Conservation (phyloP, 768 basidiomycete genomes). For the Amanita thiersii region DNA sequence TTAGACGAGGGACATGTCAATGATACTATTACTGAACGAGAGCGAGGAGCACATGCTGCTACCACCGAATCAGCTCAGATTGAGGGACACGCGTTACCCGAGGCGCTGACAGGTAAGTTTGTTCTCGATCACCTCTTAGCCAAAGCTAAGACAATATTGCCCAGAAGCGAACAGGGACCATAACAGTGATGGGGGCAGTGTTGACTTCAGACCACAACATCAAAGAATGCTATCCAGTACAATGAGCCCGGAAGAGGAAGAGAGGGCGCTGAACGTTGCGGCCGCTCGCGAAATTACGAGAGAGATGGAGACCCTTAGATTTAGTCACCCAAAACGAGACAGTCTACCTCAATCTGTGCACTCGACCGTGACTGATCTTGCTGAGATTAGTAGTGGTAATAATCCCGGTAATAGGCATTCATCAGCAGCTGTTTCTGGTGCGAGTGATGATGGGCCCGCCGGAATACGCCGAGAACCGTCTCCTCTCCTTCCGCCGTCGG, state of each 20-base stretch:
- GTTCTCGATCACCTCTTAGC: no score
- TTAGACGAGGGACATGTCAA: background rate
- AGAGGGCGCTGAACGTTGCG: conserved; percentile 51
- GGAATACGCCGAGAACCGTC: conserved; percentile 6
- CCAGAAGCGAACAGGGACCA: conserved; percentile 3
- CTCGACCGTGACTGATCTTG: conserved; percentile 1
- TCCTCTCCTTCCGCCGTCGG: conserved; percentile 27
- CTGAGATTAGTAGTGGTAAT: conserved; percentile 10
- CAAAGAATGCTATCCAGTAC: conserved; percentile 30
- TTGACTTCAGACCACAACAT: conserved; percentile 13
- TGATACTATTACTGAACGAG: background rate
- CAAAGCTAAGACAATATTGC: conserved; percentile 23
- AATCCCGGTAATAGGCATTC: background rate
- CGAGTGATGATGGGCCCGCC: background rate
- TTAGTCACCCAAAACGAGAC: conserved; percentile 17
- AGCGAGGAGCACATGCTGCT: background rate
- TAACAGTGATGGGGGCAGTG: background rate
- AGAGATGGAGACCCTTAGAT: conserved; percentile 51
- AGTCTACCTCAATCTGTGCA: conserved; percentile 5
- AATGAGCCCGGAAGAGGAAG: conserved; percentile 35
- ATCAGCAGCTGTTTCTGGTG: background rate
- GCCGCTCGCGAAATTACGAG: conserved; percentile 61
- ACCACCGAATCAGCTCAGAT: no score
- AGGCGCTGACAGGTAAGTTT: no score
- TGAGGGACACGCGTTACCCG: no score